Base-by-base conservation (phyloP, 768 basidiomycete species). In the Hygrocybe punicea region DNA sequence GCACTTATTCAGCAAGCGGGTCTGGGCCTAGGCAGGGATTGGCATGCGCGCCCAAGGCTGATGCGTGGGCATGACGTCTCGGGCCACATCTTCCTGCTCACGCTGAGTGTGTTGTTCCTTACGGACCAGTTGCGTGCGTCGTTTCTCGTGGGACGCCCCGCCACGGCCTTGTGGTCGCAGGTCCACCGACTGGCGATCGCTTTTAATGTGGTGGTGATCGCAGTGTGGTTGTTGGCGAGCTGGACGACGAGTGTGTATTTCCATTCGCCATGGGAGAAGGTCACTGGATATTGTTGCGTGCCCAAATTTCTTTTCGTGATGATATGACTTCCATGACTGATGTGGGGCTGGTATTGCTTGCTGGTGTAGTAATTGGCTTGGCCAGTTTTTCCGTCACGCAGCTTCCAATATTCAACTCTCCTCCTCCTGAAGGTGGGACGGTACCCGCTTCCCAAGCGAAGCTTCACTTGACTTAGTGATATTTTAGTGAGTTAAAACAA, bases 71-170 rank as follows among this genome's bases (percentile, higher is more conserved):
- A 97, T 68, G 96, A 98, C 64, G 84, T 98, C 13, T 95, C 93
- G 0, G 96, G 96, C 6, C 96, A 98, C 67, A 78, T 93, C 29
- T 98, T 97, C 75, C 80, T 98, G 59, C 80, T 98, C 60, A 88
- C 88, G 2, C 81, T 96, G 76, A 78, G 86, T 13, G 74, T 80
- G 13, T 75, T 96, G 23, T 89, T 97, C 69, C 80, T 98, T 40
- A 78, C 83, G 8, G 85, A 92, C 66, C 89, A 93, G 69, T 69
- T 95, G 33, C 73, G 78, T 16, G 77, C 80, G 1, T 84, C 84
- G 13, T 73, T 87, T 57, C 72, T 72, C 19, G 59, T 63, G 36
- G 53, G 61, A 24, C 61, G 59, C 37, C 23, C 61, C 4, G 29
- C 29, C 29, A 29, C 29, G 8, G 29, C 8, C 55, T 53, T 62